Base-by-base conservation (phyloP, 2,329 filamentous ascomycete genomes). In the Fusarium bulbicola region DNA sequence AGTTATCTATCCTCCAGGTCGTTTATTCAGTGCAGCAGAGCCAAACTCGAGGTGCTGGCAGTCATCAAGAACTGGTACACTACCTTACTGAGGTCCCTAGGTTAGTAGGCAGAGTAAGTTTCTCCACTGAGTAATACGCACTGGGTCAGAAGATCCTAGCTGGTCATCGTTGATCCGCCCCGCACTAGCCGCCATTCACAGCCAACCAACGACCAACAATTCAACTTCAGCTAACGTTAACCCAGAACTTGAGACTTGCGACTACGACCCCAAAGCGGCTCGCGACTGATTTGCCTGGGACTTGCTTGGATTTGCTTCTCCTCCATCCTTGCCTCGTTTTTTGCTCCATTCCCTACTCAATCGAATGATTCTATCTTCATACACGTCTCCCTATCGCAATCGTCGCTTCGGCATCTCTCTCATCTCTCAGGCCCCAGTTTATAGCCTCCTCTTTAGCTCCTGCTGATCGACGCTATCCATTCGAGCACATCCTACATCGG, bases 161-260 rank as follows among this genome's bases (percentile, higher is more conserved):
- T 75, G 75, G 64, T 70, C 76, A 76, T 78, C 75, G 66, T 78
- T 78, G 74, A 78, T 74, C 72, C 72, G 72, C 72, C 72, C 72
- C 72, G 64, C 72, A 64, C n/a, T 30, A 47, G 34, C 49, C 43
- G 62, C 47, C 39, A 52, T 59, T 52, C 24, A 39, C 32, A 63
- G 28, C 62, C 50, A 64, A 60, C 67, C 62, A 58, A 60, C 63
- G 52, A 62, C 60, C 66, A 70, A 65, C 68, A 74, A 69, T 47
- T 32, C 47, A 57, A 28, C 60, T 39, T 65, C 59, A 37, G 39
- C 34, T 45, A 66, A 66, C 26, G 24, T 21, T 42, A 46, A 66
- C 32, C 58, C 64, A 54, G 74, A 70, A 62, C 71, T 68, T 62
- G 43, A 59, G 39, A 63, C 66, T 64, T 42, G 59, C 69, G 58